These are phyloP conservation scores for Nigrospora oryzae DNA, from an alignment of 2,329 filamentous ascomycete genomes.

Conservation along the genomic window DNA sequence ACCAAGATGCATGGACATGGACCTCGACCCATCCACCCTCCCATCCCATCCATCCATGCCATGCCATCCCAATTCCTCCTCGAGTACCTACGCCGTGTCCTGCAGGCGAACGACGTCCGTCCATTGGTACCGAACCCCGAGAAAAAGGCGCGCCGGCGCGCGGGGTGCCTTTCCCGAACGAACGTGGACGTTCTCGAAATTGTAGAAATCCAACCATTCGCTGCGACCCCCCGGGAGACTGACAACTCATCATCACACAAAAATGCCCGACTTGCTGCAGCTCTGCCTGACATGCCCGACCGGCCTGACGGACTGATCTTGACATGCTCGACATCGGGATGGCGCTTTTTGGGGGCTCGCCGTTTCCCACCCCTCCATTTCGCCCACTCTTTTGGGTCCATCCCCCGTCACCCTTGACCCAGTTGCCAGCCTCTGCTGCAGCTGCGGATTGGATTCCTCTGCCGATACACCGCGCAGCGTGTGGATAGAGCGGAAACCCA, in stretches of 20 bases:
- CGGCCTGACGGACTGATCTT: neutral
- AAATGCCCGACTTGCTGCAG: constrained; percentile 35
- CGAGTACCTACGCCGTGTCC: neutral
- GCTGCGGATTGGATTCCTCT: too few relatives aligned
- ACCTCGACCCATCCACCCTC: too few relatives aligned
- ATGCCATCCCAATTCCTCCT: neutral
- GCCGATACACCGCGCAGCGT: too few relatives aligned
- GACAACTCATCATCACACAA: constrained; percentile 43
- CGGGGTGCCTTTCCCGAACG: neutral
- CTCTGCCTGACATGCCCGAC: constrained; percentile 34
- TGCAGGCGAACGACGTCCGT: neutral
- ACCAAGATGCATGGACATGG: too few relatives aligned
- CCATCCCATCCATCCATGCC: neutral
- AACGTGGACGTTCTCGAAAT: constrained; percentile 2
- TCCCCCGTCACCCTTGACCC: too few relatives aligned
- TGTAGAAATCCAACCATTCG: constrained; percentile 6
- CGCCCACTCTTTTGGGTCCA: too few relatives aligned
- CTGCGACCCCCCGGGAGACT: constrained; percentile 20
- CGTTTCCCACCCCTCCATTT: too few relatives aligned
- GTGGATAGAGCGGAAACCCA: constrained; percentile 14
- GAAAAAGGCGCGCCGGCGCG: neutral
- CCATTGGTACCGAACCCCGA: neutral
- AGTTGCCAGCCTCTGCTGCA: too few relatives aligned
- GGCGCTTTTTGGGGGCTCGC: too few relatives aligned
- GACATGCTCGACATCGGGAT: too few relatives aligned